Evolutionary conservation across 2,329 filamentous ascomycete species (phyloP), one percentile per base, ranked within the genome.

Genomic region (Aulographum hederae): DNA sequence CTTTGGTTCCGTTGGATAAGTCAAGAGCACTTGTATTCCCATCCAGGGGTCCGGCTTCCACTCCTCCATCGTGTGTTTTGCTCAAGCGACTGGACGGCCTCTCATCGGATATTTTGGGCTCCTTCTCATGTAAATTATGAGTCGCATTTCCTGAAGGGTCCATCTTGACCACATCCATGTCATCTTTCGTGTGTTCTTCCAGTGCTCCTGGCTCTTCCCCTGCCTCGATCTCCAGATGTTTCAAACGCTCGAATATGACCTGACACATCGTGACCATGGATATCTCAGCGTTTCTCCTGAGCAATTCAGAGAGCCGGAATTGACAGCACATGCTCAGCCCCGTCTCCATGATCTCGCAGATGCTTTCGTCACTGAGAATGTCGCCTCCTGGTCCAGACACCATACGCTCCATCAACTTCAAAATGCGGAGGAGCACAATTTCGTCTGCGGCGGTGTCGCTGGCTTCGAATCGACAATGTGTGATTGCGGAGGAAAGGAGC

Each of bases 251-350:
- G 50, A 98, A 98, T 45, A 98, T 93, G 41, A 93, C 84, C 56
- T 98, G 89, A 49, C 89, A 95, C 89, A 98, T 98, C 42, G 82
- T 81, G 28, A 95, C 81, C 85, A 98, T 94, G 33, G 84, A 78
- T 47, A 92, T 89, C 54, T 98, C 89, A 2, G 89, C 89, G 14
- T 85, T 92, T 39, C 85, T 69, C 39, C 86, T 73, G 33, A 98
- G 60, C 3, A 95, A 73, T 44, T 94, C 85, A 6, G 85, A 94
- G 38, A 95, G 73, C 34, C 86, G 73, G 34, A 80, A 72, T 47
- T 95, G 85, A 39, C 86, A 98, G 60, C 89, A 98, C 62, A 98
- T 95, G 47, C 84, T 93, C 41, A 98, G 57, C 1, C 86, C 89
- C 2, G 84, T 86, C 51, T 93, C 89, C 86, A 98, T 95, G 84